Evolutionary conservation across 2,329 filamentous ascomycete genomes (phyloP).

Genomic region (Pestalotiopsis fici): DNA sequence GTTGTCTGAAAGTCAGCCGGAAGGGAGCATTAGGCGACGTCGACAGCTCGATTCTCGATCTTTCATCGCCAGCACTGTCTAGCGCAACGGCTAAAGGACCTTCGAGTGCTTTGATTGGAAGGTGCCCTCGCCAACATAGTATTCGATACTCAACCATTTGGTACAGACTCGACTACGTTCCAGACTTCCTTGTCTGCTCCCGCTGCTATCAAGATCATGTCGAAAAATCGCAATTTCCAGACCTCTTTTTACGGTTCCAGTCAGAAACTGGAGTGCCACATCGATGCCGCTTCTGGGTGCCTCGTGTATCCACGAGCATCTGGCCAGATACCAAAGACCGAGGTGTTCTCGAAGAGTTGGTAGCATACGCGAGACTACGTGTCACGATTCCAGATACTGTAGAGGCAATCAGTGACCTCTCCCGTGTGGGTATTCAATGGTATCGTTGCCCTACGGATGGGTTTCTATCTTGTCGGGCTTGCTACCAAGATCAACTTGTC

Average conservation of each 20-base stretch:
- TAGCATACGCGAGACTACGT: background rate
- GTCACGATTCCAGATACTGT: background rate
- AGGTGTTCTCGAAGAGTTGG: background rate
- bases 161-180: background rate
- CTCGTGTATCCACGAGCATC: background rate
- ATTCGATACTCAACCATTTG: constrained; percentile 8
- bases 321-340: background rate
- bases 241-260: constrained; percentile 2
- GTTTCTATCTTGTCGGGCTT: constrained; percentile 6
- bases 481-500: constrained; percentile 3
- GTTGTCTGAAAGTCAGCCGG: background rate
- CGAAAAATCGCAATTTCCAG: background rate
- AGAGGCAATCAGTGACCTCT: background rate
- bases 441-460: background rate
- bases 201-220: constrained; percentile 1
- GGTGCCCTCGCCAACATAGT: background rate
- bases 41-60: background rate
- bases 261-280: background rate
- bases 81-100: background rate
- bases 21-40: background rate
- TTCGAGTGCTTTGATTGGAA: background rate
- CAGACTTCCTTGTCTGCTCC: constrained; percentile 8
- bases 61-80: background rate
- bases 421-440: background rate
- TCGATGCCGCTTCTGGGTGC: constrained; percentile 9